Base-by-base conservation (phyloP, 2,329 filamentous ascomycete species). In the Helotiales sp. region DNA sequence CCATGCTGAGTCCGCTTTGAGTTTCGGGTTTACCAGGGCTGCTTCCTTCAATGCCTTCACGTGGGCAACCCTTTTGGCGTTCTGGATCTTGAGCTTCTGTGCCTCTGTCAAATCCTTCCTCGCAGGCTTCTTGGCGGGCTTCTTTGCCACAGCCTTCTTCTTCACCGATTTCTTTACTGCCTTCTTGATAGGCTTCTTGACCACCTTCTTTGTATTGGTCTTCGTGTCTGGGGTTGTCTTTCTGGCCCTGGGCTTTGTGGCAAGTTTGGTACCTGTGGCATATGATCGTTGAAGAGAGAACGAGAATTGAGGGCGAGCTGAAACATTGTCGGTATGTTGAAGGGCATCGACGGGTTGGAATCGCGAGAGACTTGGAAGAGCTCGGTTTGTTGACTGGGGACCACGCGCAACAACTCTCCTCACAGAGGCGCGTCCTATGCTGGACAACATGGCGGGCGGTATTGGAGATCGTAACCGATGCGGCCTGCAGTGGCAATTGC, bases 11-110 rank as follows among this genome's bases (percentile, higher is more conserved):
- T 62, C 49, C 6, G 79, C 74, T 15, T 80, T 72, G 40, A 60
- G 64, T 68, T 80, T 81, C 6, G 82, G 81, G 15, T 73, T 70
- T n/a, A 69, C 50, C 4, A 75, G 69, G 11, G 70, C 72, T 10
- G 47, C 50, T 10, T 47, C 49, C 17, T 69, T 70, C 32, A 69
- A 34, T 6, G 45, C 63, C 65, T 40, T 34, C 43, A 64, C 8
- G 1, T 26, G 30, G 3, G 47, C 15, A 20, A 8, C 6, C 10
- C n/a, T 37, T 28, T 60, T 52, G 15, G 5, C 6, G 15, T 24
- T 20, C 43, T 32, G 45, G 7, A 20, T 32, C 22, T 17, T 37
- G 3, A 37, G 52, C 40, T 58, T 32, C 64, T 74, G 62, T 59
- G 78, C 67, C 26, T 59, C 63, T 8, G 69, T 69, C 47, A 72